Percentiles rank a stretch among this genome's conserved stretches.
Evolutionary conservation across 805 yeast genomes (phyloP).

Genomic region (Yamadazyma endophytica): DNA sequence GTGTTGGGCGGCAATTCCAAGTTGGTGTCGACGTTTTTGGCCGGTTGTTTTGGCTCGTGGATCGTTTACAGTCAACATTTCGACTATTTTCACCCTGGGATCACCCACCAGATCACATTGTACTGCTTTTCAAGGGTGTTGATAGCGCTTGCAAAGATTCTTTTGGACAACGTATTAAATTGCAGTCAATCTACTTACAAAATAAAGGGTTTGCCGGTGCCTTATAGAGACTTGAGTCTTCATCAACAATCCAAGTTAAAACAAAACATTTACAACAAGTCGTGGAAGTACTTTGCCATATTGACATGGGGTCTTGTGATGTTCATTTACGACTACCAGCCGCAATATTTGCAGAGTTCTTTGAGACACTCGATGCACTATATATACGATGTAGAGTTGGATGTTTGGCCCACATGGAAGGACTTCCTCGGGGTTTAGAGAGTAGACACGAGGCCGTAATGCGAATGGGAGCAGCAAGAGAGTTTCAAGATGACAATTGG

Average conservation of each 20-base stretch:
- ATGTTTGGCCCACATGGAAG: slow-evolving; percentile 45
- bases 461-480: too few species aligned
- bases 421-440: slow-evolving; percentile 35
- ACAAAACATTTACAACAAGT: slow-evolving; percentile 22
- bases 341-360: slow-evolving; percentile 58
- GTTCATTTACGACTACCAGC: slow-evolving; percentile 63
- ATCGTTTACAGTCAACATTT: slow-evolving; percentile 43
- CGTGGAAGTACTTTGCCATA: slow-evolving; percentile 62
- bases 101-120: slow-evolving; percentile 70
- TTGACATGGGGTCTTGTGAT: slow-evolving; percentile 71
- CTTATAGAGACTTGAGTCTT: slow-evolving; percentile 21
- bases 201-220: slow-evolving; percentile 1
- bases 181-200: slow-evolving; percentile 28
- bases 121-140: slow-evolving; percentile 69
- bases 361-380: slow-evolving; percentile 68
- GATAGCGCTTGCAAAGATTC: slow-evolving; percentile 55
- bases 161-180: slow-evolving; percentile 35
- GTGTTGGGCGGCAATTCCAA: slow-evolving; percentile 29
- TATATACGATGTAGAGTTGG: slow-evolving; percentile 58
- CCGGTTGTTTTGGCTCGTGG: slow-evolving; percentile 41
- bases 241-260: slow-evolving; percentile 32
- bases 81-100: slow-evolving; percentile 40
- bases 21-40: slow-evolving; percentile 27
- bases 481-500: too few species aligned
- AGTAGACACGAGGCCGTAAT: background rate